phyloP scores from a whole-genome alignment of 192 early-diverging fungal genomes.

The Allomyces macrogynus region DNA sequence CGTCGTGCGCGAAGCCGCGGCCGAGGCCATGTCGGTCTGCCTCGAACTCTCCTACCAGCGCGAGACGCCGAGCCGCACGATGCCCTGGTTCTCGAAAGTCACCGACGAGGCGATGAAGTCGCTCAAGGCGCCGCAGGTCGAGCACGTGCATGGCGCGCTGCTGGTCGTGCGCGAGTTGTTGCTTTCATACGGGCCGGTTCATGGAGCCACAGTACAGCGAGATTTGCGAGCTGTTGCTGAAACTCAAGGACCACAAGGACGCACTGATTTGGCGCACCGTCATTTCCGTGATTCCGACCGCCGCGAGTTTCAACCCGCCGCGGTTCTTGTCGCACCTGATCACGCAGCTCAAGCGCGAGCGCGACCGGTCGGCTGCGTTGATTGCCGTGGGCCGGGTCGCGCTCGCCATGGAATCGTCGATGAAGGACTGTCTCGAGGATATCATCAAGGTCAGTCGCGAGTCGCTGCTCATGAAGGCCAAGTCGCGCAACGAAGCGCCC shows the following conservation, averaged over 20 bases:
- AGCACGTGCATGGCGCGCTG: constrained; percentile 69
- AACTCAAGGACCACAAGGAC: constrained; percentile 59
- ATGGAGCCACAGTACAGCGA: constrained; percentile 60
- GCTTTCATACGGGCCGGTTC: constrained; percentile 60
- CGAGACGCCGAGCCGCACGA: constrained; percentile 25
- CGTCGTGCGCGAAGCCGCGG: constrained; percentile 58
- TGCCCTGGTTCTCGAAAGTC: constrained; percentile 54
- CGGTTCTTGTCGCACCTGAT: constrained; percentile 55
- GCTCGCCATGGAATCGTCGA: constrained; percentile 50
- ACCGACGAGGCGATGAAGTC: constrained; percentile 63
- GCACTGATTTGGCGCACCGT: constrained; percentile 59
- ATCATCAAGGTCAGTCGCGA: constrained; percentile 61
- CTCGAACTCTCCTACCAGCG: constrained; percentile 58
- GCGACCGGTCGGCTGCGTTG: constrained; percentile 52
- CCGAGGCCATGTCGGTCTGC: constrained; percentile 56
- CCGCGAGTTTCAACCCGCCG: constrained; percentile 56
- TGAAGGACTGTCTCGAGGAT: constrained; percentile 56
- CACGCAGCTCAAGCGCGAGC: constrained; percentile 43
- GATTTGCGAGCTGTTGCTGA: constrained; percentile 52
- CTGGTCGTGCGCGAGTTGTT: constrained; percentile 63
- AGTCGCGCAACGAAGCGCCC: constrained; percentile 31
- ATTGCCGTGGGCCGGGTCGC: constrained; percentile 70
- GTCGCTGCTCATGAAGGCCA: constrained; percentile 35
- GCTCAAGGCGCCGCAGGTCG: constrained; percentile 37
- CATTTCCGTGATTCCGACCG: constrained; percentile 55